A percentile compares a stretch with the other conserved stretches of the same genome.
Conservation (phyloP, 2,329 filamentous ascomycete species). For the Trichoderma citrinoviride region DNA sequence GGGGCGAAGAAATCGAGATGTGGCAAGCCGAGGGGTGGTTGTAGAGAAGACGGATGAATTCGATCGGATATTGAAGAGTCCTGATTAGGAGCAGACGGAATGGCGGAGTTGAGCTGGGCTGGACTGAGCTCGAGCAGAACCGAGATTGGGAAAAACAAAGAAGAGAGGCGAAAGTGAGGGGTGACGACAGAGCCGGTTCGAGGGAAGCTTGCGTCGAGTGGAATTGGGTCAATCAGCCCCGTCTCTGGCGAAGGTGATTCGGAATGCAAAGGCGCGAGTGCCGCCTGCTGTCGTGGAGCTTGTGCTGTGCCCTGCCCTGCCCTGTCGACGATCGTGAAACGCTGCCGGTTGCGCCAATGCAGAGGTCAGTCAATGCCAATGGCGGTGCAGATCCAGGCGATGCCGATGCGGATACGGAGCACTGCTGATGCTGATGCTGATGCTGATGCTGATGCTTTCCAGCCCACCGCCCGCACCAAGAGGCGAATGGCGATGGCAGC, state of each 20-base stretch:
- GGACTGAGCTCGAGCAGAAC: not conserved
- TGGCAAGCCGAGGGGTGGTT: not conserved
- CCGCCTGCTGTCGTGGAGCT: too few species aligned
- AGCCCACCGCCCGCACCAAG: too few species aligned
- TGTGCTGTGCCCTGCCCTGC: too few species aligned
- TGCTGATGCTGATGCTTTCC: too few species aligned
- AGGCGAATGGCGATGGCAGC: not conserved
- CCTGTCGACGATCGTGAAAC: too few species aligned
- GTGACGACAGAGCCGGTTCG: not conserved
- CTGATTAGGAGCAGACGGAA: not conserved
- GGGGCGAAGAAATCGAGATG: not conserved
- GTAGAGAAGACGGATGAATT: not conserved
- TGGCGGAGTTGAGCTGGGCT: not conserved
- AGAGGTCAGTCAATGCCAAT: not conserved
- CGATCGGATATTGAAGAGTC: not conserved
- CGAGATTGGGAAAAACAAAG: not conserved
- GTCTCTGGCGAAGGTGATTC: not conserved
- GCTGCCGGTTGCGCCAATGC: too few species aligned
- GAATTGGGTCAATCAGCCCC: not conserved
- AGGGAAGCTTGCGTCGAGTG: not conserved
- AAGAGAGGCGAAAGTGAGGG: constrained; percentile 4
- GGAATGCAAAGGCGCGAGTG: too few species aligned
- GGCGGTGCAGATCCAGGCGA: not conserved
- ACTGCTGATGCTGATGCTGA: too few species aligned
- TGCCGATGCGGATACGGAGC: not conserved